Evolutionary conservation across 2,329 filamentous ascomycete genomes (phyloP), one percentile per base, ranked within the genome.

Genomic region (Cladophialophora bantiana): DNA sequence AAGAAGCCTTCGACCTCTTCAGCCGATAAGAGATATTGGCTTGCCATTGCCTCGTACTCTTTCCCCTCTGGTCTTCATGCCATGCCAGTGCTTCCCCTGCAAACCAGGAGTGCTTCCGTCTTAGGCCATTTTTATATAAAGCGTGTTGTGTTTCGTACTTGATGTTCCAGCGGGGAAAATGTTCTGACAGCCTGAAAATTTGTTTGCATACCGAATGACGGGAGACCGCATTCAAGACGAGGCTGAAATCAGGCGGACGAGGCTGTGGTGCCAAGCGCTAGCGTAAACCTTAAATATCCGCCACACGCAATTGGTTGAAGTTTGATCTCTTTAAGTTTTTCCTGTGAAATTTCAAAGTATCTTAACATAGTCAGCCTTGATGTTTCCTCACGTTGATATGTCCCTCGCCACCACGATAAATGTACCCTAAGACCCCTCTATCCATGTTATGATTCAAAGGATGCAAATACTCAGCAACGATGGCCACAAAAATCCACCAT

Each of bases 401-500:
- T 42, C 40, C 1, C 40, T 3, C 5, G 15, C 7, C 40, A n/a
- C 40, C 40, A n/a, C 40, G n/a, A 42, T n/a, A n/a, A 13, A 4
- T n/a, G 42, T 13, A 35, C 15, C 31, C 7, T 13, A 6, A 12
- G 7, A n/a, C 40, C 9, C n/a, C 26, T 35, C 13, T 9, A 35
- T 32, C 6, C n/a, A 52, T 53, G 45, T 34, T 36, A 18, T 36
- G 31, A 34, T 15, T 48, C 6, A 18, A 42, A 40, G 12, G 10
- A 40, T 40, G 35, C 3, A 15, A 40, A 36, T n/a, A 15, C 13
- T 26, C n/a, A 15, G 31, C 32, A 26, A 13, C 34, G 45, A 85
- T 85, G 83, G 81, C 83, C 73, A 85, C 85, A 75, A 84, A 85
- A 77, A 79, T 84, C 68, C 82, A 81, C 48, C 78, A 85, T 73